A percentile compares a stretch with the other conserved stretches of the same genome.
These are phyloP conservation scores for Nematocida homosporus DNA, from an alignment of 371 early-diverging fungal species.

Conservation along the genomic window DNA sequence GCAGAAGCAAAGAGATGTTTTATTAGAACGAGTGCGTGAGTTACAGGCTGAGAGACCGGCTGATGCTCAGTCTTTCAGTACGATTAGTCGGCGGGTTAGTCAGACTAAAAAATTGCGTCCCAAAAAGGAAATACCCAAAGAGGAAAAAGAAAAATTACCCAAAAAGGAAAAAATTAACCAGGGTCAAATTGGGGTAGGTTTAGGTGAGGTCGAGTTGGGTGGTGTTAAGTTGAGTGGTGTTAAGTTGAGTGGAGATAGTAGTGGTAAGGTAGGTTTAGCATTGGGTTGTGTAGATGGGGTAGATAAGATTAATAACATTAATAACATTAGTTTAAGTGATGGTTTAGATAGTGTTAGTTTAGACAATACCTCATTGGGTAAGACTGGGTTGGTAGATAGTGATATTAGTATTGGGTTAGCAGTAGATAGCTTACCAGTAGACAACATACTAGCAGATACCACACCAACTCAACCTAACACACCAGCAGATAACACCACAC, in stretches of 20 bases:
- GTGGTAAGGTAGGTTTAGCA: too few species aligned
- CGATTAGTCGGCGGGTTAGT: not conserved
- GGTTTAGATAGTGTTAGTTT: not conserved
- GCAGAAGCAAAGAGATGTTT: slow-evolving; percentile 61
- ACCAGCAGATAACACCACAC: too few species aligned
- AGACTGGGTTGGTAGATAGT: not conserved
- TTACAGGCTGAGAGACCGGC: slow-evolving; percentile 10
- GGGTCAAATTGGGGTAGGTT: too few species aligned
- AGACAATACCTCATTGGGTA: not conserved
- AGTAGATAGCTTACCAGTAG: not conserved
- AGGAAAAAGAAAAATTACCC: too few species aligned
- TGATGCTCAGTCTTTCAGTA: not conserved
- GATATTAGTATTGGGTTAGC: not conserved
- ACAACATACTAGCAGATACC: not conserved
- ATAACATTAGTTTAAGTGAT: not conserved
- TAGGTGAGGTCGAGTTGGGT: too few species aligned
- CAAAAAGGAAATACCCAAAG: slow-evolving; percentile 7
- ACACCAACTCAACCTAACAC: too few species aligned
- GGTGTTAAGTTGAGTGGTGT: too few species aligned
- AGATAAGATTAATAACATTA: not conserved
- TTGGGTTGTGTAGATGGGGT: too few species aligned
- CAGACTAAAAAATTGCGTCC: not conserved
- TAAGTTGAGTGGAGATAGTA: too few species aligned
- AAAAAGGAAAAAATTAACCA: too few species aligned
- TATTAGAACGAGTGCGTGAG: slow-evolving; percentile 56